Conservation (phyloP, 345 rosid species). For the Litchi chinensis region DNA sequence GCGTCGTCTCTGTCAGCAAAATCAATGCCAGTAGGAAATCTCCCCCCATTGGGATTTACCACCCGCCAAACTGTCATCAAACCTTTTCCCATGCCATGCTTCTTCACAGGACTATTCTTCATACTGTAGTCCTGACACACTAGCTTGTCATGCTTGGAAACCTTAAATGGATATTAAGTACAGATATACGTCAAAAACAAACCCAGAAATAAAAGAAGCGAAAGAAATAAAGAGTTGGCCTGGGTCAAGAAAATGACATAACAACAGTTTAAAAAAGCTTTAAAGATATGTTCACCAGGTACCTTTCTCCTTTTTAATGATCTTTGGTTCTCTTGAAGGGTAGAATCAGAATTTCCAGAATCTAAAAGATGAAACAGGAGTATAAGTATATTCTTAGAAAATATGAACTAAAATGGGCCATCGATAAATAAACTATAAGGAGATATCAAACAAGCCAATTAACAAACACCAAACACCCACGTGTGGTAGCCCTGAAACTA, state of each 20-base stretch:
- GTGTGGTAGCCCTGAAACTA: background rate
- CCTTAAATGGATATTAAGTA: constrained; percentile 32
- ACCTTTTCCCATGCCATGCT: constrained; percentile 97
- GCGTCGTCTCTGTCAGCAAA: constrained; percentile 30
- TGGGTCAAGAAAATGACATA: background rate
- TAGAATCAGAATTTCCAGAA: constrained; percentile 36
- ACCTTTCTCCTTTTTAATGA: constrained; percentile 76
- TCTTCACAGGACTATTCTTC: constrained; percentile 42
- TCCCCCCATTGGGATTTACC: constrained; percentile 63
- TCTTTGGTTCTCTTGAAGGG: constrained; percentile 41
- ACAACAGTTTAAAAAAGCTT: background rate
- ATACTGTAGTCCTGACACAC: constrained; percentile 27
- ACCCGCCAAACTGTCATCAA: constrained; percentile 90
- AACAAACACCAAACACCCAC: background rate
- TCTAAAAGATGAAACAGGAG: constrained; percentile 40
- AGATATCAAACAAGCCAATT: background rate
- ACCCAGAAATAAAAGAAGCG: background rate
- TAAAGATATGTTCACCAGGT: constrained; percentile 17
- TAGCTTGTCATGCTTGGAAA: constrained; percentile 23
- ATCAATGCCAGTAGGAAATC: constrained; percentile 55
- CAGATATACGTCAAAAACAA: constrained; percentile 17
- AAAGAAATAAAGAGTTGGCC: constrained; percentile 10
- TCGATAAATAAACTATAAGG: background rate
- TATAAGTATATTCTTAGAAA: constrained; percentile 5
- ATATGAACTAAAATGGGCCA: background rate